A percentile compares a stretch with the other conserved stretches of the same genome.
Conservation (phyloP, 208 protist genomes). For the Acanthamoeba quina region DNA sequence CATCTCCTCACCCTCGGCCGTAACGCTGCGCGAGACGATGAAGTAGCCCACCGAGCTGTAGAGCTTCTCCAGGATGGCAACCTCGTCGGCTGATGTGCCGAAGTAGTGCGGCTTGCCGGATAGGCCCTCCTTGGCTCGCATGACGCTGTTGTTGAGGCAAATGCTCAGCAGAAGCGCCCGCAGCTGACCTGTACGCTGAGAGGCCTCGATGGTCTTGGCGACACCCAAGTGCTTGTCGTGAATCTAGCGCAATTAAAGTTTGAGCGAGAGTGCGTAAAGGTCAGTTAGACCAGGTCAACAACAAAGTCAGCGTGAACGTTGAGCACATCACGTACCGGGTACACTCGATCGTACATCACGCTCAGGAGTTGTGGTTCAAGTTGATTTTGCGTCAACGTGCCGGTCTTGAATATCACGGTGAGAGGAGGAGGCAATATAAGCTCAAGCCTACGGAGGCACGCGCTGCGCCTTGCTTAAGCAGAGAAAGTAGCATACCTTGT, state of each 20-base stretch:
- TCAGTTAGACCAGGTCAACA: not conserved
- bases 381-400: conserved; percentile 71
- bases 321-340: not conserved
- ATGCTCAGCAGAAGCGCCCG: conserved; percentile 34
- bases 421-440: not conserved
- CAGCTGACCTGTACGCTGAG: conserved; percentile 8
- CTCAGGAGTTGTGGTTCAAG: conserved; percentile 65
- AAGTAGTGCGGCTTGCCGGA: conserved; percentile 53
- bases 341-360: conserved; percentile 54
- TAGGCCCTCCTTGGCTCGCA: conserved; percentile 46
- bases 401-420: conserved; percentile 18
- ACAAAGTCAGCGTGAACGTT: not conserved
- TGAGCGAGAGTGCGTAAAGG: not conserved
- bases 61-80: conserved; percentile 58
- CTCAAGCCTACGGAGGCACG: not conserved
- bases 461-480: not conserved
- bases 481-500: conserved; percentile 22
- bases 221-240: conserved; percentile 62
- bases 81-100: conserved; percentile 72
- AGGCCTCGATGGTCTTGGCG: not conserved
- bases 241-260: conserved; percentile 26
- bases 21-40: conserved; percentile 59
- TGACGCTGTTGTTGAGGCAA: conserved; percentile 72
- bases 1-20: conserved; percentile 67
- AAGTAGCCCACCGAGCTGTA: conserved; percentile 66